Percentiles rank a stretch among this genome's conserved stretches.
phyloP scores from a whole-genome alignment of 495 filamentous ascomycete genomes.

The Wilcoxina mikolae region DNA sequence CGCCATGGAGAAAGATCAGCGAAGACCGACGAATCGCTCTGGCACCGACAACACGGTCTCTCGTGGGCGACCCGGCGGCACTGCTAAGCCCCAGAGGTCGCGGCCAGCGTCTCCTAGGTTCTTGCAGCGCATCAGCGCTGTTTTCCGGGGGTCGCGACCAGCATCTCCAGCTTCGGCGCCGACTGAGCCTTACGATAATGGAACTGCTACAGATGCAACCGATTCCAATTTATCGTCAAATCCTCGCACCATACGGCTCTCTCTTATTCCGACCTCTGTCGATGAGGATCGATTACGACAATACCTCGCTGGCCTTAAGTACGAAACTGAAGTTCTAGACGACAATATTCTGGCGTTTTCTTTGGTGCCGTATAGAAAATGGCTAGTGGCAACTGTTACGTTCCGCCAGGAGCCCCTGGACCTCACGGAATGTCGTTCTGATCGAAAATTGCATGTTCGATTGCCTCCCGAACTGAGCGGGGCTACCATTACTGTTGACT shows the following conservation, averaged over 20 bases:
- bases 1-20: too few relatives aligned
- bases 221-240: too few relatives aligned
- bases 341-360: background rate
- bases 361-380: background rate
- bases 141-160: too few relatives aligned
- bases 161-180: too few relatives aligned
- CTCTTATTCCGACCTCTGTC: background rate
- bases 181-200: too few relatives aligned
- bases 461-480: background rate
- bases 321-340: background rate
- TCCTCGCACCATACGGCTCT: background rate
- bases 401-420: background rate
- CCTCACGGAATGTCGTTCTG: background rate
- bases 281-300: background rate
- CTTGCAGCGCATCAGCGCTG: too few relatives aligned
- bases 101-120: too few relatives aligned
- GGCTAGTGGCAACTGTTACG: background rate
- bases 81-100: too few relatives aligned
- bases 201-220: too few relatives aligned
- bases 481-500: background rate
- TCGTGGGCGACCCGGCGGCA: too few relatives aligned
- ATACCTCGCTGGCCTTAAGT: background rate
- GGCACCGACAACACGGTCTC: too few relatives aligned
- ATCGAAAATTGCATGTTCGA: background rate
- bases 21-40: too few relatives aligned